A percentile compares a stretch with the other conserved stretches of the same genome.
phyloP scores from a whole-genome alignment of 306 rosid genomes.

The Castanea sativa region DNA sequence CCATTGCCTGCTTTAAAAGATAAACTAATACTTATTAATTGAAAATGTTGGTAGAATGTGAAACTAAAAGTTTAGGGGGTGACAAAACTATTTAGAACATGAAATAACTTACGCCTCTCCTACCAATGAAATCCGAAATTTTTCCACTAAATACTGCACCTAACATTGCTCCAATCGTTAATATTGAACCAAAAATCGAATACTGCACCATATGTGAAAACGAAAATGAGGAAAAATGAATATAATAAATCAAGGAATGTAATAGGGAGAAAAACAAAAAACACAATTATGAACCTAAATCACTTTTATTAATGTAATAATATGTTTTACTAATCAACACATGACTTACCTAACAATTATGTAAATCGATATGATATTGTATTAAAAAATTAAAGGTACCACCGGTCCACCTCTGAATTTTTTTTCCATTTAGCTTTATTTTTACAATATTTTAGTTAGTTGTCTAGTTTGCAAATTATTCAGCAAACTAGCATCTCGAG shows the following conservation, averaged over 20 bases:
- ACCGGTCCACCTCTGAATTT: too few relatives aligned
- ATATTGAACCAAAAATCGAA: slow-evolving; percentile 39
- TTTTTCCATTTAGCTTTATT: too few relatives aligned
- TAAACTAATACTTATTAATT: slow-evolving; percentile 6
- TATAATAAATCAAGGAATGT: not conserved
- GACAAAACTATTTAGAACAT: not conserved
- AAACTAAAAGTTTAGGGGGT: not conserved
- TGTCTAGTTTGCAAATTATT: too few relatives aligned
- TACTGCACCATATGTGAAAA: slow-evolving; percentile 17
- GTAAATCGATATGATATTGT: not conserved
- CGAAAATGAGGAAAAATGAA: not conserved
- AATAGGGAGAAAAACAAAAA: not conserved
- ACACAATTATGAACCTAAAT: not conserved
- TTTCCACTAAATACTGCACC: slow-evolving; percentile 37
- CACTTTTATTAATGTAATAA: not conserved
- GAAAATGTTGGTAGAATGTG: not conserved
- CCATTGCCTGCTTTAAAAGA: slow-evolving; percentile 63
- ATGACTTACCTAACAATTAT: too few relatives aligned
- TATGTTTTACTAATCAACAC: not conserved
- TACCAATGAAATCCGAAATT: slow-evolving; percentile 33
- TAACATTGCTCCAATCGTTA: slow-evolving; percentile 37
- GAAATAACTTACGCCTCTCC: slow-evolving; percentile 37
- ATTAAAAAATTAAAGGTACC: too few relatives aligned
- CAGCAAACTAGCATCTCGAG: too few relatives aligned
- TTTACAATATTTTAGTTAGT: too few relatives aligned